Base-by-base conservation (phyloP, 2,329 filamentous ascomycete genomes). In the Colletotrichum sojae region DNA sequence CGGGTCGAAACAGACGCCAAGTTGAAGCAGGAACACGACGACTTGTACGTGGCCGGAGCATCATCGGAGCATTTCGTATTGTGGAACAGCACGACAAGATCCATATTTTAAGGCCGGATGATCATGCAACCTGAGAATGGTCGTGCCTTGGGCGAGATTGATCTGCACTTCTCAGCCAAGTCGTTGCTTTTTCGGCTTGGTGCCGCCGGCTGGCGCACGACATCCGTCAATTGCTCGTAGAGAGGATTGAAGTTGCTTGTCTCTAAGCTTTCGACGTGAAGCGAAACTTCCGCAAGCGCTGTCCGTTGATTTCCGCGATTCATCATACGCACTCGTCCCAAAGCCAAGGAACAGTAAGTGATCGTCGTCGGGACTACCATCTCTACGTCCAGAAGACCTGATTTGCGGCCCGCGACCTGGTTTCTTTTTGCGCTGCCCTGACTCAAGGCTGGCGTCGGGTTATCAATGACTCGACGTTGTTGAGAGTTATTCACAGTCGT, bases 21-120 rank as follows among this genome's bases (percentile, higher is more conserved):
- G 45, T 58, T 57, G 46, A 65, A 64, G 58, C 58, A 36, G 31
- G 52, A 45, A 36, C 46, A 65, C 54, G 40, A 36, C 39, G 15
- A 51, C 36, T 20, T 45, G 59, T 22, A 25, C 48, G 36, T 48
- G 43, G 18, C 53, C 58, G 65, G 60, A 58, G 65, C 65, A 68
- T 57, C 48, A 43, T 49, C 65, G 65, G 65, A 57, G 31, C 53
- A 59, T 39, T 27, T 22, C 53, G 53, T 18, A n/a, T 27, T 40
- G 40, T 60, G 57, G 57, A 43, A 60, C 49, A 54, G 66, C 54
- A 46, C 66, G 48, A 54, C 54, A 43, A 59, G 66, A 61, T 65
- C 66, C 66, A 68, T 49, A 43, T 65, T 65, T 65, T 68, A 68
- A 68, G 54, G 61, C 54, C 49, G 60, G 66, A 25, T 54, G 49